Percentiles rank a stretch among this genome's conserved stretches.
phyloP scores from a whole-genome alignment of 2,329 filamentous ascomycete genomes.

The Fusarium sp. region DNA sequence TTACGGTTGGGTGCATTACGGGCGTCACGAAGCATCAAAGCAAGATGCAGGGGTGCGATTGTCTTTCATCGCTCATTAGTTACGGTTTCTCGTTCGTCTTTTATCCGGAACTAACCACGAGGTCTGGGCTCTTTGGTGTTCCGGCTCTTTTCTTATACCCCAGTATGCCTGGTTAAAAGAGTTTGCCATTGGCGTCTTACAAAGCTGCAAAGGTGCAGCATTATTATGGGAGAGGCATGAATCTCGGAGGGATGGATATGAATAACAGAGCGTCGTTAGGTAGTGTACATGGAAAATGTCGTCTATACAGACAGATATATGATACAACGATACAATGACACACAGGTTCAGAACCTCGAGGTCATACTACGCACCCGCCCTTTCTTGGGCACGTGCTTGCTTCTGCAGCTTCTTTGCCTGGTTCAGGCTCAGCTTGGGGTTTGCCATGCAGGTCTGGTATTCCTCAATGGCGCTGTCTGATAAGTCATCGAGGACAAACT shows the following conservation, averaged over 20 bases:
- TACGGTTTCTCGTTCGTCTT: slow-evolving; percentile 10
- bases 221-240: slow-evolving; percentile 15
- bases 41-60: slow-evolving; percentile 29
- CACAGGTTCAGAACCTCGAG: neutral
- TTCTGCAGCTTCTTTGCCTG: slow-evolving; percentile 78
- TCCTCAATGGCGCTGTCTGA: slow-evolving; percentile 66
- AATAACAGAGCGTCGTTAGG: slow-evolving; percentile 24
- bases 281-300: slow-evolving; percentile 34
- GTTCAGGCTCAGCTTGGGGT: slow-evolving; percentile 69
- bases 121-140: slow-evolving; percentile 20
- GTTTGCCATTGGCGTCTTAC: slow-evolving; percentile 26
- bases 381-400: slow-evolving; percentile 64
- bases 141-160: slow-evolving; percentile 32
- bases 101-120: slow-evolving; percentile 17
- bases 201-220: slow-evolving; percentile 22
- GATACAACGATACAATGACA: slow-evolving; percentile 16
- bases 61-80: slow-evolving; percentile 22
- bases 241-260: slow-evolving; percentile 10
- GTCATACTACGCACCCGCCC: slow-evolving; percentile 43
- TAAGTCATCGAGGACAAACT: slow-evolving; percentile 84
- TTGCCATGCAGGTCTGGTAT: slow-evolving; percentile 61
- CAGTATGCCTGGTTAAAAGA: slow-evolving; percentile 11
- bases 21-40: slow-evolving; percentile 41
- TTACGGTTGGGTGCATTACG: slow-evolving; percentile 38
- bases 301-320: slow-evolving; percentile 25